A percentile compares a stretch with the other conserved stretches of the same genome.
Conservation (phyloP, 805 yeast genomes). For the Candida adriatica region DNA sequence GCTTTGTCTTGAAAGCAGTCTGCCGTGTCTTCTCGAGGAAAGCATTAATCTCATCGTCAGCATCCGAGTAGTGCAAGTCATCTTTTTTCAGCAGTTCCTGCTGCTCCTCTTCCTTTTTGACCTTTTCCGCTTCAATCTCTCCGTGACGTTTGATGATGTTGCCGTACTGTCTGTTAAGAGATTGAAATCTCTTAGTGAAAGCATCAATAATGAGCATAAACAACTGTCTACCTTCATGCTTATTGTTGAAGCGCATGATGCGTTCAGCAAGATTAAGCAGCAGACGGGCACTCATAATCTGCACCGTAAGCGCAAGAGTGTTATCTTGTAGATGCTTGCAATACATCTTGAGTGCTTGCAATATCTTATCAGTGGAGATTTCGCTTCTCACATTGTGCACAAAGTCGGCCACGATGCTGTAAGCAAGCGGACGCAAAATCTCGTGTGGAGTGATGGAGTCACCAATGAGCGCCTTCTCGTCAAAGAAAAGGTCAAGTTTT, state of each 20-base stretch:
- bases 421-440: constrained; percentile 87
- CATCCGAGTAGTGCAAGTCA: constrained; percentile 27
- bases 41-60: constrained; percentile 30
- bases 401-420: constrained; percentile 92
- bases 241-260: constrained; percentile 73
- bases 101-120: constrained; percentile 37
- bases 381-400: constrained; percentile 88
- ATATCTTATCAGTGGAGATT: constrained; percentile 72
- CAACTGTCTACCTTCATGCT: constrained; percentile 68
- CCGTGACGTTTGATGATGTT: constrained; percentile 58
- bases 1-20: constrained; percentile 7
- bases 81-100: constrained; percentile 25
- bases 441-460: constrained; percentile 89
- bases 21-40: constrained; percentile 23
- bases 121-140: constrained; percentile 38
- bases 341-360: constrained; percentile 81
- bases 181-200: constrained; percentile 72
- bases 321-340: constrained; percentile 76
- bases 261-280: constrained; percentile 83
- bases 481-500: constrained; percentile 76
- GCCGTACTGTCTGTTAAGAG: constrained; percentile 65
- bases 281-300: constrained; percentile 92
- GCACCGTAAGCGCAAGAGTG: constrained; percentile 80
- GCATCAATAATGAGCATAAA: constrained; percentile 83
- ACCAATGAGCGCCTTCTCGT: constrained; percentile 83